Conservation (phyloP, 208 protist genomes). For the Trypanosoma lewisi region DNA sequence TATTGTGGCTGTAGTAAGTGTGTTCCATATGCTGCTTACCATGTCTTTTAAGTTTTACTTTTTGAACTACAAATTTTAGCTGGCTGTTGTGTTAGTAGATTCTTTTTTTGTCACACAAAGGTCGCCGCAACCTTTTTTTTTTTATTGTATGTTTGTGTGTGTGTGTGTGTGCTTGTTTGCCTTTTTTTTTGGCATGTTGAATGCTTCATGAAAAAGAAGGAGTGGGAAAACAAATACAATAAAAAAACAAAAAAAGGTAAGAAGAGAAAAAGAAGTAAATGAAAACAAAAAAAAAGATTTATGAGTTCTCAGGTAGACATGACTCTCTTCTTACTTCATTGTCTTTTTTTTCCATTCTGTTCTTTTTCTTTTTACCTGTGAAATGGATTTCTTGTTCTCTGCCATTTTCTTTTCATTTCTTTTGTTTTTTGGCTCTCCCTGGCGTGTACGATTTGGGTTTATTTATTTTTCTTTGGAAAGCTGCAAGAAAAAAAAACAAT, state of each 20-base stretch:
- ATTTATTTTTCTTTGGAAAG: slow-evolving; percentile 8
- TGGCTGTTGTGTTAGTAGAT: background rate
- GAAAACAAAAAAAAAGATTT: background rate
- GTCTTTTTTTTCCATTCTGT: slow-evolving; percentile 1
- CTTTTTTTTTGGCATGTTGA: background rate
- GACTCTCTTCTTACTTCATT: background rate
- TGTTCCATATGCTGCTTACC: slow-evolving; percentile 70
- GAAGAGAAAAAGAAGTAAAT: too few relatives aligned
- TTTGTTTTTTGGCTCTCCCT: slow-evolving; percentile 8
- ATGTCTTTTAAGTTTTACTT: slow-evolving; percentile 91
- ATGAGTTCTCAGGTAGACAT: background rate
- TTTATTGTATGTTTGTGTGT: slow-evolving; percentile 4
- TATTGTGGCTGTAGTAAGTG: slow-evolving; percentile 49
- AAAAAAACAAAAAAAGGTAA: too few relatives aligned
- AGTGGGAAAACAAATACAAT: slow-evolving; percentile 17
- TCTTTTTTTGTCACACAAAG: background rate
- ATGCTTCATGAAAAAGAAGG: slow-evolving; percentile 1
- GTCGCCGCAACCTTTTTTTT: background rate
- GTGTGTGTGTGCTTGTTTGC: background rate
- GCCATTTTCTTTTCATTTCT: background rate
- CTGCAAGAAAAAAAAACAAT: too few relatives aligned
- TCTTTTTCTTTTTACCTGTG: slow-evolving; percentile 6
- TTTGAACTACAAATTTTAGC: slow-evolving; percentile 67
- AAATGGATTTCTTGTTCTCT: background rate
- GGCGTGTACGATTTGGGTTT: too few relatives aligned